Percentiles rank a stretch among this genome's conserved stretches.
Conservation (phyloP, 1,284 basidiomycete species). For the Trichosporon ovoides region DNA sequence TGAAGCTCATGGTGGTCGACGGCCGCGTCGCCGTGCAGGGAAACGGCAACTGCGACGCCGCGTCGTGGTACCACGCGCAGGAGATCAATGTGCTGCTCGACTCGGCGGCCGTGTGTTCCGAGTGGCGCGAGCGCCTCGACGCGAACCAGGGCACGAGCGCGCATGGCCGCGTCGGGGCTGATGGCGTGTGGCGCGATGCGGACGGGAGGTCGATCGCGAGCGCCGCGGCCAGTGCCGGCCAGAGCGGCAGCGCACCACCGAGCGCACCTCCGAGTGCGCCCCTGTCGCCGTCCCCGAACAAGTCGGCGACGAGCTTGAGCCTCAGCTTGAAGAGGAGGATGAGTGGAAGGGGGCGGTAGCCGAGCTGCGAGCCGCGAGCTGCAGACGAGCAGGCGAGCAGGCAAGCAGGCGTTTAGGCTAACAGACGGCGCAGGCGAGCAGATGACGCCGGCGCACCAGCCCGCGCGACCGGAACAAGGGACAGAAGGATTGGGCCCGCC, state of each 20-base stretch:
- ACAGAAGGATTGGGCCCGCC: too few species aligned
- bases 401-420: too few species aligned
- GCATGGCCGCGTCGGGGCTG: constrained; percentile 50
- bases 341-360: not conserved
- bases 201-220: constrained; percentile 11
- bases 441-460: too few species aligned
- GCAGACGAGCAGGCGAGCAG: too few species aligned
- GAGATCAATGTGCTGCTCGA: constrained; percentile 70
- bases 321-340: not conserved
- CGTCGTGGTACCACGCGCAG: constrained; percentile 69
- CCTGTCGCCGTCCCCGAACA: not conserved
- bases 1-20: constrained; percentile 67
- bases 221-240: not conserved
- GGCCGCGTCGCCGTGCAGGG: constrained; percentile 57
- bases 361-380: too few species aligned
- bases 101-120: constrained; percentile 55
- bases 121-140: constrained; percentile 59
- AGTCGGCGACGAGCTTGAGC: not conserved
- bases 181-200: constrained; percentile 34
- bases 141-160: constrained; percentile 64
- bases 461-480: too few species aligned
- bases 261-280: not conserved
- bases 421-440: too few species aligned
- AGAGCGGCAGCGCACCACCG: not conserved
- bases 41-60: constrained; percentile 54